Conservation (phyloP, 2,329 filamentous ascomycete genomes). For the Coniochaeta sp. region DNA sequence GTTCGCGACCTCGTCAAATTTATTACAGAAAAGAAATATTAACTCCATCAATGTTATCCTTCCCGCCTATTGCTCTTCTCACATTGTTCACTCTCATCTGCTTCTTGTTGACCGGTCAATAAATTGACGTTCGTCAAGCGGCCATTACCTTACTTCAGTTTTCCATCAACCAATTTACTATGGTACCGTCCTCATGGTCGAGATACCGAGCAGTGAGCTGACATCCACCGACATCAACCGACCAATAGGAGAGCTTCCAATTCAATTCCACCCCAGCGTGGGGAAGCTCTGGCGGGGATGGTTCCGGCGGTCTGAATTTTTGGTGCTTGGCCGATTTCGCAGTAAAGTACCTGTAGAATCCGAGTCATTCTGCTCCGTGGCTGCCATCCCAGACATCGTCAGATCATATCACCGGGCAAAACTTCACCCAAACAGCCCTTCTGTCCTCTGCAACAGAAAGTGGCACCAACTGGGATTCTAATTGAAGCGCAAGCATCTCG, state of each 20-base stretch:
- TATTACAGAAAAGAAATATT: too few relatives aligned
- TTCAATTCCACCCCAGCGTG: slow-evolving; percentile 13
- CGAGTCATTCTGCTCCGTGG: slow-evolving; percentile 3
- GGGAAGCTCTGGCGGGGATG: slow-evolving; percentile 15
- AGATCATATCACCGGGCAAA: not conserved
- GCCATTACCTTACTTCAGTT: too few relatives aligned
- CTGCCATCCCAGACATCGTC: not conserved
- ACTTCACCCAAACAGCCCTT: not conserved
- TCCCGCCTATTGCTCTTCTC: too few relatives aligned
- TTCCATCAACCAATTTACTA: too few relatives aligned
- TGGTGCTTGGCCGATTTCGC: slow-evolving; percentile 20
- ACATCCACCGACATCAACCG: not conserved
- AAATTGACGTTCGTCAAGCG: too few relatives aligned
- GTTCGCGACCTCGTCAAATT: too few relatives aligned
- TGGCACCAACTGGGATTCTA: not conserved
- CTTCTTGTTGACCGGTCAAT: too few relatives aligned
- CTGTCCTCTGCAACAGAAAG: not conserved
- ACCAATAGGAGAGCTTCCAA: slow-evolving; percentile 20
- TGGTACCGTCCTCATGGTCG: too few relatives aligned
- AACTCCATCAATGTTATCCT: too few relatives aligned
- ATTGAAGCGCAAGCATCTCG: not conserved
- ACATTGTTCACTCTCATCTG: too few relatives aligned
- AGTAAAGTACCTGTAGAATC: slow-evolving; percentile 6
- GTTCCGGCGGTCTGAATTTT: slow-evolving; percentile 17
- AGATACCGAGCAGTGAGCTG: too few relatives aligned